Conservation (phyloP, 768 basidiomycete species). For the Leccinum disarticulatum region DNA sequence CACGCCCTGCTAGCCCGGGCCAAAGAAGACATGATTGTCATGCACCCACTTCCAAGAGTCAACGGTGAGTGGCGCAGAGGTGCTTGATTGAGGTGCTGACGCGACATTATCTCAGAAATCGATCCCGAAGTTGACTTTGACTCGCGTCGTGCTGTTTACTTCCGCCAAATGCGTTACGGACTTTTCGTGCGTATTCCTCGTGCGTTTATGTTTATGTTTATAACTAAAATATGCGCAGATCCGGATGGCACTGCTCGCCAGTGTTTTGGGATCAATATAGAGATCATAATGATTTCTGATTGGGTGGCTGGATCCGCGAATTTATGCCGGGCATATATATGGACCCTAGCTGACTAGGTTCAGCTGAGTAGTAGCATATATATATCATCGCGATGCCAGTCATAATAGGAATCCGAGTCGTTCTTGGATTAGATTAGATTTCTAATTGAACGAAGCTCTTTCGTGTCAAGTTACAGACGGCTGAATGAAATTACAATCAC, state of each 20-base stretch:
- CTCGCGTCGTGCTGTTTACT: conserved; percentile 89
- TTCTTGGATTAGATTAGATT: too few species aligned
- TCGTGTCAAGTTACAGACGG: too few species aligned
- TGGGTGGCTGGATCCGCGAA: neutral
- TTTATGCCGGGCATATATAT: neutral
- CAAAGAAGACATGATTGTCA: conserved; percentile 97
- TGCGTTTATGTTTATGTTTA: neutral
- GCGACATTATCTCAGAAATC: conserved; percentile 67
- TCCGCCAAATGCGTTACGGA: conserved; percentile 98
- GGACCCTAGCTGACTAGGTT: neutral
- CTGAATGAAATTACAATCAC: too few species aligned
- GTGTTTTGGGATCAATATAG: conserved; percentile 48
- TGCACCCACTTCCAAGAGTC: conserved; percentile 97
- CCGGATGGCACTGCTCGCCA: conserved; percentile 78
- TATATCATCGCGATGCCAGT: too few species aligned
- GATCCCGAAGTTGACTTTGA: conserved; percentile 99
- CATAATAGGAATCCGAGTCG: too few species aligned
- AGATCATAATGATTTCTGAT: neutral
- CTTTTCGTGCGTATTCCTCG: conserved; percentile 72
- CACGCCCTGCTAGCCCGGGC: conserved; percentile 91
- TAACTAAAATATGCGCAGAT: conserved; percentile 40
- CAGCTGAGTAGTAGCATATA: too few species aligned
- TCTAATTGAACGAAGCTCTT: too few species aligned
- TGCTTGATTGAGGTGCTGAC: neutral
- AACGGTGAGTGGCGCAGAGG: conserved; percentile 55